Conservation (phyloP, 2,329 filamentous ascomycete species). For the Ploettnerulaceae sp. region DNA sequence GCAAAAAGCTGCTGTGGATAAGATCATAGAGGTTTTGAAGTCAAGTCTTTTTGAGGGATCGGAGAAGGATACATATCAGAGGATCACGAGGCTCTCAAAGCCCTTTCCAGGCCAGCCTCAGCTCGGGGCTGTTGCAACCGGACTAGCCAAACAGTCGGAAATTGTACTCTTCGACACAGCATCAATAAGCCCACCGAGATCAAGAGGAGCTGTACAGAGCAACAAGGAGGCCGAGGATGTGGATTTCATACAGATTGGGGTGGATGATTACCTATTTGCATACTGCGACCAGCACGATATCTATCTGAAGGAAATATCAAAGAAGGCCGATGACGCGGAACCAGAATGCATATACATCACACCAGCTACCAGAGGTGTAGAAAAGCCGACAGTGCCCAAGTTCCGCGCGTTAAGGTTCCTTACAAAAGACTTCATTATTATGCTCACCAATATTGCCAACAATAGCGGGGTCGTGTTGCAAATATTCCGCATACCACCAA, state of each 20-base stretch:
- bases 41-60: slow-evolving; percentile 47
- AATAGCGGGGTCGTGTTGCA: slow-evolving; percentile 53
- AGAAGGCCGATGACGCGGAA: slow-evolving; percentile 40
- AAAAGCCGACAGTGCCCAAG: slow-evolving; percentile 40
- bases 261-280: slow-evolving; percentile 63
- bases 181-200: slow-evolving; percentile 45
- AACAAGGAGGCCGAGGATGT: slow-evolving; percentile 60
- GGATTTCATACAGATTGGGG: slow-evolving; percentile 60
- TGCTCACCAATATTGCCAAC: slow-evolving; percentile 54
- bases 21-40: slow-evolving; percentile 49
- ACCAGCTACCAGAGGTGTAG: slow-evolving; percentile 41
- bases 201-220: slow-evolving; percentile 47
- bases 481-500: slow-evolving; percentile 42
- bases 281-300: slow-evolving; percentile 77
- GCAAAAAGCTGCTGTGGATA: slow-evolving; percentile 34
- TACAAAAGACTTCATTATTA: slow-evolving; percentile 52
- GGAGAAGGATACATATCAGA: slow-evolving; percentile 53
- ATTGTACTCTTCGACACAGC: slow-evolving; percentile 72
- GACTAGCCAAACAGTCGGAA: slow-evolving; percentile 69
- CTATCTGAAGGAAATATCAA: slow-evolving; percentile 44
- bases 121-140: slow-evolving; percentile 74
- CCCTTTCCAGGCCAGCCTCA: slow-evolving; percentile 50
- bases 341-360: slow-evolving; percentile 54
- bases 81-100: slow-evolving; percentile 50
- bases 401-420: slow-evolving; percentile 58